These are phyloP conservation scores for Sporobolomyces roseus DNA, from an alignment of 768 basidiomycete genomes.

Conservation along the genomic window DNA sequence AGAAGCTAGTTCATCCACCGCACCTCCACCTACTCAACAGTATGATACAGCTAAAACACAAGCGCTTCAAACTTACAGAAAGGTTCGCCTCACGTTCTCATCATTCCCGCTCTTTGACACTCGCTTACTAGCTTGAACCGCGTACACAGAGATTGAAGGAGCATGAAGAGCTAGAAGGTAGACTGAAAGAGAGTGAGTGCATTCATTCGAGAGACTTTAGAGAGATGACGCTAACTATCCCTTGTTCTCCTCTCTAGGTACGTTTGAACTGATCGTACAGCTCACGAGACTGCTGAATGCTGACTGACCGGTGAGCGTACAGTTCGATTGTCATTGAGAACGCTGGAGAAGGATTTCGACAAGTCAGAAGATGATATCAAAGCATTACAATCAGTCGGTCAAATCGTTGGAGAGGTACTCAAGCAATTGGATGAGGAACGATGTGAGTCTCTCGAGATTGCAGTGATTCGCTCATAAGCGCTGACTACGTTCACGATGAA, in stretches of 20 bases:
- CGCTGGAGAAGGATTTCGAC: slow-evolving; percentile 79
- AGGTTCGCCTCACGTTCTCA: slow-evolving; percentile 44
- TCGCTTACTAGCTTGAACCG: background rate
- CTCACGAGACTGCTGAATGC: background rate
- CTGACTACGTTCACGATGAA: background rate
- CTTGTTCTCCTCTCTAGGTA: background rate
- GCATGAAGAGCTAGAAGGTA: slow-evolving; percentile 81
- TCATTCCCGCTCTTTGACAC: background rate
- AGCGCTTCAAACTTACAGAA: slow-evolving; percentile 50
- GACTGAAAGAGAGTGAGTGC: slow-evolving; percentile 78
- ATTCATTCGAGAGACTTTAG: no score
- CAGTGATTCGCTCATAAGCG: no score
- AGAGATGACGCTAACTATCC: slow-evolving; percentile 31
- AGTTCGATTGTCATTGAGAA: slow-evolving; percentile 90
- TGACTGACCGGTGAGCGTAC: background rate
- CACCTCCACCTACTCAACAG: slow-evolving; percentile 1
- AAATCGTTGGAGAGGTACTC: slow-evolving; percentile 98
- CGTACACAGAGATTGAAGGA: slow-evolving; percentile 83
- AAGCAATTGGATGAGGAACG: slow-evolving; percentile 97
- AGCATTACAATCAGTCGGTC: slow-evolving; percentile 95
- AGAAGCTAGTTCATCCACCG: slow-evolving; percentile 20
- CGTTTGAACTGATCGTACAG: background rate
- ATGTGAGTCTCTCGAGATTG: slow-evolving; percentile 58
- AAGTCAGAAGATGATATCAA: slow-evolving; percentile 99
- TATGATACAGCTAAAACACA: slow-evolving; percentile 44